phyloP scores from a whole-genome alignment of 2,329 filamentous ascomycete genomes.

The Didymella segeticola region DNA sequence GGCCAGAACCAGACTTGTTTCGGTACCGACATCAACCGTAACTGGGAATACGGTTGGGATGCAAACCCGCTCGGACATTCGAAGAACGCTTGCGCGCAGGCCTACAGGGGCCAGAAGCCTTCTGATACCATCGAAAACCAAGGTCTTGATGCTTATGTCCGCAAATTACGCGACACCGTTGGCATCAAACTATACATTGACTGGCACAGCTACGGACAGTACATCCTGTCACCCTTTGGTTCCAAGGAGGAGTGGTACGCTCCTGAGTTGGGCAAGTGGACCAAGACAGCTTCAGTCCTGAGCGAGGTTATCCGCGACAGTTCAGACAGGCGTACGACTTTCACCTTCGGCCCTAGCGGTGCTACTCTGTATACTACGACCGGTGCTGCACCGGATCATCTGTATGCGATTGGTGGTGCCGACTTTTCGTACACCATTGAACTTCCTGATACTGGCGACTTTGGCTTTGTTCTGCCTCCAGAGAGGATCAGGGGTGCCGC shows the following conservation, averaged over 20 bases:
- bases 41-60: conserved; percentile 44
- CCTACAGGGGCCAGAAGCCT: conserved; percentile 39
- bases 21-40: conserved; percentile 45
- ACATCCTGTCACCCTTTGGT: conserved; percentile 65
- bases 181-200: conserved; percentile 68
- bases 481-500: conserved; percentile 55
- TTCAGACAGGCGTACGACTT: conserved; percentile 39
- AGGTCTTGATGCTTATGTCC: conserved; percentile 54
- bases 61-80: conserved; percentile 37
- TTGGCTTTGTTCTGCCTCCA: conserved; percentile 58
- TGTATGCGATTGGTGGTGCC: conserved; percentile 49
- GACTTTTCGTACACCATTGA: conserved; percentile 56
- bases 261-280: conserved; percentile 58
- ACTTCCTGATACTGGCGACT: conserved; percentile 55
- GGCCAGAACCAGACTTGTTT: conserved; percentile 36
- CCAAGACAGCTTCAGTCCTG: conserved; percentile 56
- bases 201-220: conserved; percentile 68
- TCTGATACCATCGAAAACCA: conserved; percentile 39
- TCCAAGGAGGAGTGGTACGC: conserved; percentile 60
- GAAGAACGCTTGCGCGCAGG: conserved; percentile 36
- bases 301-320: conserved; percentile 59
- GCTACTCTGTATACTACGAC: conserved; percentile 65
- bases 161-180: conserved; percentile 51
- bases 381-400: conserved; percentile 53
- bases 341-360: conserved; percentile 59